Evolutionary conservation across 1,139 yeast genomes (phyloP), one percentile per base, ranked within the genome.

Genomic region (Protomyces lactucae-debilis): DNA sequence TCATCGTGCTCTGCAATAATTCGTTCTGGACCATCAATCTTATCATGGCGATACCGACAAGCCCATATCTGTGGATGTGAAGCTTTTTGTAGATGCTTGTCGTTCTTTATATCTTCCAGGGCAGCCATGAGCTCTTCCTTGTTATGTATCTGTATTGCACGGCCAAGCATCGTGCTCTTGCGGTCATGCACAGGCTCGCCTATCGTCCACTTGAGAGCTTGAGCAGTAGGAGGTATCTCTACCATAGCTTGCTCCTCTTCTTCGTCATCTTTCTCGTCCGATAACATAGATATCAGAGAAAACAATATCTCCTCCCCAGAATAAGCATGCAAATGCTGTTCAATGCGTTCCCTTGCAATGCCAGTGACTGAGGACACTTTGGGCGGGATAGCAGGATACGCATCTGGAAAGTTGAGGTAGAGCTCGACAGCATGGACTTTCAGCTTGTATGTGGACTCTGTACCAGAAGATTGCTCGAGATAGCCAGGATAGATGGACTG

Each of bases 1-100:
- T 95, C 99, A 71, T 93, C 98, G 72, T 88, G 90, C 72, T 93
- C 98, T 71, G 88, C 93, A 66, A 79, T 82, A 55, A 81, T 79
- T 16, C 46, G 28, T n/a, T 45, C 54, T 14, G 48, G 5, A 21
- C 48, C 48, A 18, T 43, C 48, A 3, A 25, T 59, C 14, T 6
- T 3, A 23, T 36, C n/a, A 16, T 52, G 53, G 40, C 61, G 55
- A 36, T 57, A 57, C 28, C 61, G 37, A 28, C 48, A 57, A 28
- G 57, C 51, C 83, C 83, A 93, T 92, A 69, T 87, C 86, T 36
- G 37, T 6, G 63, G 63, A 74, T 93, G 98, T 0, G 83, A 75
- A 0, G 97, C 87, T 68, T 82, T 80, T 8, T 85, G 75, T 23
- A 93, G 80, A 73, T 84, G 87, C 60, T 83, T 81, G 25, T 81